Evolutionary conservation across 1,284 basidiomycete species (phyloP).

Genomic region (Cerioporus squamosus): DNA sequence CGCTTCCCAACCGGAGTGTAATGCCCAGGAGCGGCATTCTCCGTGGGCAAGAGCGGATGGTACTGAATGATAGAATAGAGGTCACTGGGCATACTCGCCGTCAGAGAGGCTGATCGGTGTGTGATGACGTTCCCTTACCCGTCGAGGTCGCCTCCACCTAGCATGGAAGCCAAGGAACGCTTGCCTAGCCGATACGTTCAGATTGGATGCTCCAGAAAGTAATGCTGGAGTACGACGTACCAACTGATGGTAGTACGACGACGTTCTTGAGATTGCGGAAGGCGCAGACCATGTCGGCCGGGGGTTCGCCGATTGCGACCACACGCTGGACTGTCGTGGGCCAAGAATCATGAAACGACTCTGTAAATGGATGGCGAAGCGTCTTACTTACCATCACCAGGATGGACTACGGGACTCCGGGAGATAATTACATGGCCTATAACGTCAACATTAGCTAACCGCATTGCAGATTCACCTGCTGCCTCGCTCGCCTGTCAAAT

Average conservation of each 20-base stretch:
- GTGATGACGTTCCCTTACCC: constrained; percentile 48
- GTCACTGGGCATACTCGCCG: constrained; percentile 28
- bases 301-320: constrained; percentile 72
- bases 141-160: constrained; percentile 78
- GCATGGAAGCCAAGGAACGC: constrained; percentile 67
- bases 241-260: constrained; percentile 72
- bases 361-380: not conserved
- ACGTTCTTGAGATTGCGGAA: constrained; percentile 71
- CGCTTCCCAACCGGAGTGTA: constrained; percentile 47
- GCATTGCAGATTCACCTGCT: no score
- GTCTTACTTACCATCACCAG: constrained; percentile 62
- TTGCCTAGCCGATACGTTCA: constrained; percentile 42
- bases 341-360: not conserved
- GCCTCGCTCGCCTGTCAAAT: constrained; percentile 43
- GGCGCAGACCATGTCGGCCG: constrained; percentile 55
- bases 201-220: not conserved
- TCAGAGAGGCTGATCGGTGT: not conserved
- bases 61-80: constrained; percentile 42
- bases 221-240: constrained; percentile 38
- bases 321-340: constrained; percentile 66
- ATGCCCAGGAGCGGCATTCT: constrained; percentile 52
- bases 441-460: no score
- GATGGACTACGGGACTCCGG: constrained; percentile 70
- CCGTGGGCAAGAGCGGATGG: constrained; percentile 53
- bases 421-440: constrained; percentile 55